These are phyloP conservation scores for Beauveria asiatica DNA, from an alignment of 2,329 filamentous ascomycete species.

Conservation along the genomic window DNA sequence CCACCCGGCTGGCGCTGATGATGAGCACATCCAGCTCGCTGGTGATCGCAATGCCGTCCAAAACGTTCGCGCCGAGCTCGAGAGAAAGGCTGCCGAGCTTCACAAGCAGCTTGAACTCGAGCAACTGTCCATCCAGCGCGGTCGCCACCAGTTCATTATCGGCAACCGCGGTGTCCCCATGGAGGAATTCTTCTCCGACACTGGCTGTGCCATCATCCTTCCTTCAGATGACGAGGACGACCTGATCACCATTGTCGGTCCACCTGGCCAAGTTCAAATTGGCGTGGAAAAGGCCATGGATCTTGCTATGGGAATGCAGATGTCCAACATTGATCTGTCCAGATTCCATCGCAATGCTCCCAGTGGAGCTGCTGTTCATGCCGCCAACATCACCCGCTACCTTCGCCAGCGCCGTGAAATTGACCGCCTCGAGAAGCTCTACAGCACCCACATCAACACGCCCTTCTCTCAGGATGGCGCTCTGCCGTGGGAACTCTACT, in stretches of 20 bases:
- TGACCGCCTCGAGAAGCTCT: conserved; percentile 68
- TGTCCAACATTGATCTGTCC: conserved; percentile 73
- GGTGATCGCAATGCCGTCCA: conserved; percentile 80
- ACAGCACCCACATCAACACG: conserved; percentile 82
- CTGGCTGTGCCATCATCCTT: conserved; percentile 80
- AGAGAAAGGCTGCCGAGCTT: conserved; percentile 68
- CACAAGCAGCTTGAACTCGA: conserved; percentile 67
- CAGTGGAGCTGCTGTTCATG: conserved; percentile 66
- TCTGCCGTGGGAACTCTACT: conserved; percentile 81
- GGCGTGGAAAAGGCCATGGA: conserved; percentile 82
- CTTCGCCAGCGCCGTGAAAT: conserved; percentile 75
- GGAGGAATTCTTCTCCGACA: conserved; percentile 82
- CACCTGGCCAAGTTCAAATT: conserved; percentile 59
- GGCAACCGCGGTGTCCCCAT: conserved; percentile 72
- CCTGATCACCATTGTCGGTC: conserved; percentile 76
- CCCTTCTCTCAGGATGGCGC: conserved; percentile 61
- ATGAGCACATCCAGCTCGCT: conserved; percentile 74
- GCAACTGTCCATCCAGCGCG: conserved; percentile 73
- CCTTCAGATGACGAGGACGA: conserved; percentile 73
- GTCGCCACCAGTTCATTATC: conserved; percentile 90
- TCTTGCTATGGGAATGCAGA: conserved; percentile 78
- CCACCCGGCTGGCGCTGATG: conserved; percentile 53
- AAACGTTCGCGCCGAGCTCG: conserved; percentile 70
- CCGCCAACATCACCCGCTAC: conserved; percentile 80
- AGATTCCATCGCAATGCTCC: conserved; percentile 69